Conservation (phyloP, 495 filamentous ascomycete species). For the Penicillium maclennaniae region DNA sequence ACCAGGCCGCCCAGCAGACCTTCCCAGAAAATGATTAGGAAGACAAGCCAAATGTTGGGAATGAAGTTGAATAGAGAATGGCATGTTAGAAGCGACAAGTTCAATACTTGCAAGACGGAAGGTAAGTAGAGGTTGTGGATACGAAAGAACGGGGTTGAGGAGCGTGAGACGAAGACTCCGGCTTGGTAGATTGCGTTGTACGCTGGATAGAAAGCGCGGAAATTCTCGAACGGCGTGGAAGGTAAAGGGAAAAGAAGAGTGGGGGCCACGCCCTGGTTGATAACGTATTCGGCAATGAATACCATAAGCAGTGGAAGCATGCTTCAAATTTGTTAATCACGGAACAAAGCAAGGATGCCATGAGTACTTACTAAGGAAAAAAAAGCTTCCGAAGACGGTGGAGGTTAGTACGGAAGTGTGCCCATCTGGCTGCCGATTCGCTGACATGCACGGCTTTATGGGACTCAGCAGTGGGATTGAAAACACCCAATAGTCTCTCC, state of each 20-base stretch:
- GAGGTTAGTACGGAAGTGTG: constrained; percentile 47
- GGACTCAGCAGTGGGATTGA: constrained; percentile 14
- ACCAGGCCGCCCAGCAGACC: constrained; percentile 85
- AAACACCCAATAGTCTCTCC: constrained; percentile 39
- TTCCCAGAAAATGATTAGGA: constrained; percentile 89
- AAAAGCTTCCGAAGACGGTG: constrained; percentile 53
- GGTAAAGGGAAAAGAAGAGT: constrained; percentile 81
- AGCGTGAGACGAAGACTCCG: constrained; percentile 90
- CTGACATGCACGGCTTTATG: constrained; percentile 19
- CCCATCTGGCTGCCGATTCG: constrained; percentile 17
- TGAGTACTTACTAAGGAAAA: constrained; percentile 58
- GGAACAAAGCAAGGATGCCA: not conserved
- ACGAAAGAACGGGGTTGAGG: constrained; percentile 80
- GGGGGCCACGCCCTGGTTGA: constrained; percentile 89
- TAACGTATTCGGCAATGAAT: constrained; percentile 93
- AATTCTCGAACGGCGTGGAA: constrained; percentile 70
- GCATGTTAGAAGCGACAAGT: constrained; percentile 66
- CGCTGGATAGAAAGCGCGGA: constrained; percentile 87
- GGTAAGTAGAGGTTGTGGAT: constrained; percentile 77
- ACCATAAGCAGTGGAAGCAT: constrained; percentile 92
- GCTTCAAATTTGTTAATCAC: constrained; percentile 41
- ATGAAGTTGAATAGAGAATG: constrained; percentile 77
- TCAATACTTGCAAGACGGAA: constrained; percentile 76
- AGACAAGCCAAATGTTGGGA: constrained; percentile 78
- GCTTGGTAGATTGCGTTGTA: constrained; percentile 91